Evolutionary conservation across 192 early-diverging fungal genomes (phyloP).

Genomic region (Funneliformis mosseae): DNA sequence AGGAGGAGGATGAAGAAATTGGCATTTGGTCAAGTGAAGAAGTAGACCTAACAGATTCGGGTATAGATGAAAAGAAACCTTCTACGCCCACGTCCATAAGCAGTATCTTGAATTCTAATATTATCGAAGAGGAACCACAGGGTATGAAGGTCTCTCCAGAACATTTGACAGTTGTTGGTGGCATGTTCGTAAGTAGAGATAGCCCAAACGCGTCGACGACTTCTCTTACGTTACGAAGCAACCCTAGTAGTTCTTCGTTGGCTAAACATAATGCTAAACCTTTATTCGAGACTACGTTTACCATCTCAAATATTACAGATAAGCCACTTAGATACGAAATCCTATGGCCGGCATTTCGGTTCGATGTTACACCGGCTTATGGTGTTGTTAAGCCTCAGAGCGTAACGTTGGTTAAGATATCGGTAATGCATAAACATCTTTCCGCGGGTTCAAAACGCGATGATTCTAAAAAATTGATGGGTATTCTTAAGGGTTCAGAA

Average conservation of each 20-base stretch:
- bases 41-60: conserved; percentile 30
- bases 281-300: conserved; percentile 34
- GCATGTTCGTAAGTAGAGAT: background rate
- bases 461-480: conserved; percentile 30
- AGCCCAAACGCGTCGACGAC: conserved; percentile 15
- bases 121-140: conserved; percentile 23
- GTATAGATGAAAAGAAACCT: conserved; percentile 16
- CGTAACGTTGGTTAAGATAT: conserved; percentile 21
- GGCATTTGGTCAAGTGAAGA: conserved; percentile 36
- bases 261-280: conserved; percentile 34
- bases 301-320: conserved; percentile 30
- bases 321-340: conserved; percentile 28
- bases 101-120: conserved; percentile 1
- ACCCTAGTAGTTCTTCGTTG: conserved; percentile 28
- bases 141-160: conserved; percentile 34
- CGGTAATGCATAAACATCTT: conserved; percentile 33
- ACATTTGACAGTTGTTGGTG: conserved; percentile 22
- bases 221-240: conserved; percentile 24
- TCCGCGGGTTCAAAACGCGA: conserved; percentile 21
- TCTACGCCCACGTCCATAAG: background rate
- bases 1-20: conserved; percentile 34
- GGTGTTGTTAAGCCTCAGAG: conserved; percentile 25
- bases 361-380: conserved; percentile 31
- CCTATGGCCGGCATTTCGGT: conserved; percentile 33
- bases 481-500: conserved; percentile 25